Evolutionary conservation across 2,329 filamentous ascomycete species (phyloP), one percentile per base, ranked within the genome.

Genomic region (Dendrostoma leiphaemia): DNA sequence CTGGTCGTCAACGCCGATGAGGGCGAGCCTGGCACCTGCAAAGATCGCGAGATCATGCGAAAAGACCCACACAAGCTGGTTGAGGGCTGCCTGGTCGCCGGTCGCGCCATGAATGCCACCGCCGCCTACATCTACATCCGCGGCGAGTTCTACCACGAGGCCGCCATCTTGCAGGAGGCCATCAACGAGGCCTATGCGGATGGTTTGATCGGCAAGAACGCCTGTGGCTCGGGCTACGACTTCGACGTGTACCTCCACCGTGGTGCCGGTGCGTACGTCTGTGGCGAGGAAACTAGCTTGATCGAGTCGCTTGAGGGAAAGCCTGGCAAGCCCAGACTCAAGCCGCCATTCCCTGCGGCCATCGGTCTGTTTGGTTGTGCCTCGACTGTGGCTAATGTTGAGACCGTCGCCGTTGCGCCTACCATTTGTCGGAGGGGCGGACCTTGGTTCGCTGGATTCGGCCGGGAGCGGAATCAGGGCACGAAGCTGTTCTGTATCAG

Each of bases 101-200:
- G 94, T 49, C 89, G 94, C 69, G 92, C 94, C 69, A 99, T 99
- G 94, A 99, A 99, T 78, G 94, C 92, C 69, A 94, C 90, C 45
- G 94, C 94, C 56, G 94, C 94, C 63, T 99, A 99, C 78, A 99
- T 99, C 71, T 99, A 99, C 75, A 99, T 99, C 67, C 92, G 94
- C 71, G 94, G 94, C 70, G 94, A 99, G 75, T 99, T 99, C 74
- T 90, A 96, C 71, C 85, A 96, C 69, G 94, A 99, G 76, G 94
- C 94, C 15, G 90, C 91, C 43, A 86, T 97, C 23, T 82, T 99
- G 53, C 93, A 99, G 76, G 84, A 86, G 61, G 94, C 94, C 60
- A 99, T 99, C 71, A 93, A 99, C 75, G 94, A 99, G 75, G 94
- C 94, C 56, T 99, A 99, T 75, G 84, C 89, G 68, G 93, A 89